Evolutionary conservation across 805 yeast species (phyloP), one percentile per base, ranked within the genome.

Genomic region (Metschnikowia amazonensis): DNA sequence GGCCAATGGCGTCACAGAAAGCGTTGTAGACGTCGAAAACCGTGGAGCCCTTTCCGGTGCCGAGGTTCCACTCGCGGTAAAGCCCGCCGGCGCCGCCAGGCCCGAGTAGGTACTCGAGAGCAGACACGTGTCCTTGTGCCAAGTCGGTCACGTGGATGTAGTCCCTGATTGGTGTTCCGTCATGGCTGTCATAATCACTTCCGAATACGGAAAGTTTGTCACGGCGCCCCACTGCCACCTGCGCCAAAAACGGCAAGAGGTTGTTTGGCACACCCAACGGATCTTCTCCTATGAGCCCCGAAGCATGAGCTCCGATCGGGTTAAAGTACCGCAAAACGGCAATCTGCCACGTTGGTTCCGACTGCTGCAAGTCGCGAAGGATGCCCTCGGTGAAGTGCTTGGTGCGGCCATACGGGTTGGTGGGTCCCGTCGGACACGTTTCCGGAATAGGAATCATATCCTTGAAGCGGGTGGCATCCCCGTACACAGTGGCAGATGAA

Each of bases 301-400:
- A 79, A 3, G 90, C 86, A 60, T 86, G 95, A 14, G 94, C 92
- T 31, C 95, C 95, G 53, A 85, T 84, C 29, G 95, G 94, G 59
- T 86, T 86, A 70, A 85, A 86, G 65, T 86, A 87, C 46, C 94
- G 75, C 57, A 87, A 68, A 41, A 85, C 72, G 4, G 89, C 92
- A 32, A 73, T 64, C 34, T 68, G 67, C 81, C 81, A 77, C 2
- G 35, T 21, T 3, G 62, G 57, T 23, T 75, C 75, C 36, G 80
- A 72, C 4, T 64, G 55, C 54, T 77, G 68, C 21, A 79, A 63
- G 59, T 82, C 89, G 28, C 74, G 65, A 49, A 81, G 65, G 44
- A 84, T 75, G 44, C 75, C 70, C 65, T 86, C 95, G 48, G 82
- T 81, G 51, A 79, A 66, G 43, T 70, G 65, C 67, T 86, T 86